A percentile compares a stretch with the other conserved stretches of the same genome.
phyloP scores from a whole-genome alignment of 441 rosid genomes.

The Biscutella laevigata region DNA sequence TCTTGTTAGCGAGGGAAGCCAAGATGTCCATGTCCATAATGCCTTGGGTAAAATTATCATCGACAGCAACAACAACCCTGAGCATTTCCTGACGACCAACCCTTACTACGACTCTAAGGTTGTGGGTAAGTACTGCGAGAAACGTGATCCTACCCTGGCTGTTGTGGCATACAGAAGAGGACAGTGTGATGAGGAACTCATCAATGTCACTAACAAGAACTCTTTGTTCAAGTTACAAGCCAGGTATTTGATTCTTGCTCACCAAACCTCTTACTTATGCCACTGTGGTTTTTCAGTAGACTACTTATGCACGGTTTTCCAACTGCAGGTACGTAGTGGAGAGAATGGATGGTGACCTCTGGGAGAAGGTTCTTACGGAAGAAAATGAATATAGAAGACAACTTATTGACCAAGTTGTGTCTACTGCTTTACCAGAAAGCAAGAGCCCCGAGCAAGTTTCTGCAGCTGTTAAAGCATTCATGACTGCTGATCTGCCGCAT shows the following conservation, averaged over 20 bases:
- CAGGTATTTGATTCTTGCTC: constrained; percentile 45
- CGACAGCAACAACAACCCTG: constrained; percentile 98
- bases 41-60: constrained; percentile 98
- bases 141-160: constrained; percentile 98
- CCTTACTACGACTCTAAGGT: constrained; percentile 97
- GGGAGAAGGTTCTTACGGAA: constrained; percentile 95
- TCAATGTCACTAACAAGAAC: constrained; percentile 92
- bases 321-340: constrained; percentile 88
- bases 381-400: constrained; percentile 94
- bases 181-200: constrained; percentile 95
- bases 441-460: constrained; percentile 99
- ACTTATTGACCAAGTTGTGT: constrained; percentile 97
- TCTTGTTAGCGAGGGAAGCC: constrained; percentile 99
- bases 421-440: constrained; percentile 99
- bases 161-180: constrained; percentile 99
- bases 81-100: constrained; percentile 96
- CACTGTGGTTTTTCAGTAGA: constrained; percentile 12
- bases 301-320: constrained; percentile 8
- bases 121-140: constrained; percentile 99
- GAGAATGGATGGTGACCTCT: constrained; percentile 95
- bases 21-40: constrained; percentile 98
- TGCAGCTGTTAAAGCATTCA: constrained; percentile 99
- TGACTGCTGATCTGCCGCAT: constrained; percentile 99
- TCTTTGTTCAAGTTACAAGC: constrained; percentile 97
- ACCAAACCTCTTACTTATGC: neutral